Conservation (phyloP, 1,139 yeast genomes). For the Suhomyces choctaworum region DNA sequence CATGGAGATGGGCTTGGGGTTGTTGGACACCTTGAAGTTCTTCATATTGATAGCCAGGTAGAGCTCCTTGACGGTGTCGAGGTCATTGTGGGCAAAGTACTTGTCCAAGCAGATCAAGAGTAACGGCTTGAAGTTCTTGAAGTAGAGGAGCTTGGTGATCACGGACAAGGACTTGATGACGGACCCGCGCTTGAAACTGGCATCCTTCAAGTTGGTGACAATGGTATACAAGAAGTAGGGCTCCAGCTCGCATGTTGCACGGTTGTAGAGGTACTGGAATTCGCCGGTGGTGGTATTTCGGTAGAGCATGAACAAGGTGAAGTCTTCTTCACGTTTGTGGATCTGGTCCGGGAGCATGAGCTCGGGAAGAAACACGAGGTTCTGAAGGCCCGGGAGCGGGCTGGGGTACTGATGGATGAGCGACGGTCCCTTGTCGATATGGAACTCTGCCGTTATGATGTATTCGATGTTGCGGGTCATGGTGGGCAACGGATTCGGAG, state of each 20-base stretch:
- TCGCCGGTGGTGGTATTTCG: conserved; percentile 38
- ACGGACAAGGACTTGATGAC: conserved; percentile 57
- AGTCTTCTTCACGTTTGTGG: conserved; percentile 61
- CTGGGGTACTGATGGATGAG: conserved; percentile 51
- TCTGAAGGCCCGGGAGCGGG: conserved; percentile 44
- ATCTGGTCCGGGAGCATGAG: conserved; percentile 65
- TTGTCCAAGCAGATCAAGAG: conserved; percentile 55
- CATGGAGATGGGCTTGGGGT: conserved; percentile 31
- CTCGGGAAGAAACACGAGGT: conserved; percentile 50
- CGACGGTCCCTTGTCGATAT: conserved; percentile 55
- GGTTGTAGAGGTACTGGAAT: conserved; percentile 42
- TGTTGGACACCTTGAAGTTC: conserved; percentile 29
- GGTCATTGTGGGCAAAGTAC: conserved; percentile 33
- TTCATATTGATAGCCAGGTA: conserved; percentile 40
- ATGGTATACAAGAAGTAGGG: conserved; percentile 57
- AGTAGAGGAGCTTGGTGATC: conserved; percentile 50
- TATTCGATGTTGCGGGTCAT: conserved; percentile 39
- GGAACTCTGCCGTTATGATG: conserved; percentile 58
- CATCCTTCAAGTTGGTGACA: conserved; percentile 53
- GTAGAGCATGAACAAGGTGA: conserved; percentile 56
- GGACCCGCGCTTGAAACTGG: conserved; percentile 53
- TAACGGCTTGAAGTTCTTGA: conserved; percentile 61
- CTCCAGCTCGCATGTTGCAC: conserved; percentile 33
- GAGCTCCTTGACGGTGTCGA: conserved; percentile 25
- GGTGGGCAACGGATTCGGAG: background rate